Base-by-base conservation (phyloP, 164 flowering plant species). In the Tinospora cordifolia region DNA sequence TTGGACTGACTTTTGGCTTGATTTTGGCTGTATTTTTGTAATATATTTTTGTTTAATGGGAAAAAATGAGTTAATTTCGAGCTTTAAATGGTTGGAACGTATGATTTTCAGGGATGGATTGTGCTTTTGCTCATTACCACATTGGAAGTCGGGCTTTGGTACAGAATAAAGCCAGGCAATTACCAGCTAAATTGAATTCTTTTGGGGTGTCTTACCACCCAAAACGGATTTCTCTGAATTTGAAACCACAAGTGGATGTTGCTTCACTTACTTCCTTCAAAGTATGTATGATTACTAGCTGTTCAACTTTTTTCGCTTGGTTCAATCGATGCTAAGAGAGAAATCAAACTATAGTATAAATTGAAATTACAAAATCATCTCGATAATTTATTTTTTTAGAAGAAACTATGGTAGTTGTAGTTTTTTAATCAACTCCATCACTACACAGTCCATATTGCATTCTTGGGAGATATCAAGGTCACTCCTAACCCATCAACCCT, bases 201-300 rank as follows among this genome's bases (percentile, higher is more conserved):
- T 39, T 70, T 8, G 67, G 65, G 63, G 60, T 70, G 67, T 62
- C 71, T 24, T 15, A 67, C 74, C 63, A 36, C 62, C 65, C 72
- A 13, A 79, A 71, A 59, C 66, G 72, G 66, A 63, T 70, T 36
- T 59, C 71, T 72, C 62, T 74, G 69, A 82, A 69, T 44, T 49
- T 60, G 67, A 68, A 77, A 34, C 69, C 68, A 38, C 54, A 57
- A 41, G 66, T 60, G 17, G 36, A 62, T 51, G 71, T 80, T 46
- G 65, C 72, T 54, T 80, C 67, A 2, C 79, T 80, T 24, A 60
- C 74, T 65, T 77, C 78, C 64, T 72, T 80, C 64, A 74, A 72
- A 82, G 83, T 81, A 75, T 44, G 54, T 14, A 49, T 5, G 63
- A 15, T 54, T 67, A 47, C 1, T 0, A 6, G 6, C 21, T n/a